phyloP scores from a whole-genome alignment of 139 green algal species.

The Tetraselmis striata region DNA sequence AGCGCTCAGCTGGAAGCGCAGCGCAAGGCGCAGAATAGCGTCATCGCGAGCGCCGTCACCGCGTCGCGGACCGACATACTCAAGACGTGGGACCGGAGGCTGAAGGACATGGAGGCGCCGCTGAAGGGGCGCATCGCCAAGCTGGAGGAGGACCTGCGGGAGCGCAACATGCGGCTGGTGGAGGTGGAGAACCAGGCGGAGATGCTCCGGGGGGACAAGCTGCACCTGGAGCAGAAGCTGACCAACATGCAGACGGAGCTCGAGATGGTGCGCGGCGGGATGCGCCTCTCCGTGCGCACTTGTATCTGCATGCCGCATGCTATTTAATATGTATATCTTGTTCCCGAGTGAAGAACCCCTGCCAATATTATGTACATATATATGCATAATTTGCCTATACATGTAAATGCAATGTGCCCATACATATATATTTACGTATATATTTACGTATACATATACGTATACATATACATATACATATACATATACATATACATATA shows the following conservation, averaged over 20 bases:
- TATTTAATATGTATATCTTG: no score
- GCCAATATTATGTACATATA: no score
- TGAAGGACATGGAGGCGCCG: neutral
- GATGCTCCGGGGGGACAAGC: neutral
- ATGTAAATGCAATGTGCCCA: no score
- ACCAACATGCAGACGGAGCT: neutral
- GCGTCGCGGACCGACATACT: neutral
- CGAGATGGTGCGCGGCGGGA: no score
- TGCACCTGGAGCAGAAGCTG: neutral
- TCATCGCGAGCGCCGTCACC: neutral
- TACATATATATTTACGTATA: no score
- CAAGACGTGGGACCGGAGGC: neutral
- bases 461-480: no score
- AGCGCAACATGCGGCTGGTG: neutral
- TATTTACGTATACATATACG: no score
- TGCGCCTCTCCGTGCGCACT: no score
- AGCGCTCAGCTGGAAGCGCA: neutral
- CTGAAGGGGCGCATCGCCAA: neutral
- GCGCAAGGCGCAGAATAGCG: neutral
- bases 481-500: no score
- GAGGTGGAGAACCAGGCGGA: neutral
- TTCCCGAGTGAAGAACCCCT: no score
- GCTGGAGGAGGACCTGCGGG: neutral
- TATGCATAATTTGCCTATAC: no score
- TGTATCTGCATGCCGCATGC: no score